Evolutionary conservation across 176 grass and related monocot species (phyloP), one percentile per base, ranked within the genome.

Genomic region (Carex cristatella): DNA sequence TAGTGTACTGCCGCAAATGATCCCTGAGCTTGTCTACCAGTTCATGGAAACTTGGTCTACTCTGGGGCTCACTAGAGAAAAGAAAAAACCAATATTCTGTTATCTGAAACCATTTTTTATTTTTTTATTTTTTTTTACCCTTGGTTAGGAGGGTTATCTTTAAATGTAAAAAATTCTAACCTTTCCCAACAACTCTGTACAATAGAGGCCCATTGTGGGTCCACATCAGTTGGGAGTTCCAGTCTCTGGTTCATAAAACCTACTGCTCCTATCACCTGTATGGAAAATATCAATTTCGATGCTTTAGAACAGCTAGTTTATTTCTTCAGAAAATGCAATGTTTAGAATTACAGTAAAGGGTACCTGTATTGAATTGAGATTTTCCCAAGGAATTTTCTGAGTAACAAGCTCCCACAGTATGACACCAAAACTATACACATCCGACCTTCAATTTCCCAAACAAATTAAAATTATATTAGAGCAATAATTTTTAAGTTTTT

Each of bases 361-460:
- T 89, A 96, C 97, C 93, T 99, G 97, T 89, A 96, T 94, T 2
- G 88, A 91, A 90, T 99, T 99, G 84, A 99, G 90, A 90, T 99
- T 91, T 86, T 94, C 94, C 97, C 97, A 99, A 8, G 97, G 97
- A 85, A 99, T 99, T 89, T 94, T 96, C 82, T 96, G 92, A 28
- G 93, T 99, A 55, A 99, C 84, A 88, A 99, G 97, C 85, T 99
- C 97, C 97, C 97, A 99, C 32, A 99, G 44, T 79, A 99, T 94
- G 44, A 99, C 97, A 40, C 97, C 97, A 46, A 90, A 99, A 76
- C 97, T 99, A 87, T 99, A 99, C 54, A 99, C 91, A 91, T 99
- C 97, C 56, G 97, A 96, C 90, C 97, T 99, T 78, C 28, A 94
- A 81, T 87, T 84, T 55, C 15, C 10, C 63, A 93, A 88, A 81